A percentile compares a stretch with the other conserved stretches of the same genome.
Conservation (phyloP, 495 filamentous ascomycete genomes). For the Cetradonia linearis region DNA sequence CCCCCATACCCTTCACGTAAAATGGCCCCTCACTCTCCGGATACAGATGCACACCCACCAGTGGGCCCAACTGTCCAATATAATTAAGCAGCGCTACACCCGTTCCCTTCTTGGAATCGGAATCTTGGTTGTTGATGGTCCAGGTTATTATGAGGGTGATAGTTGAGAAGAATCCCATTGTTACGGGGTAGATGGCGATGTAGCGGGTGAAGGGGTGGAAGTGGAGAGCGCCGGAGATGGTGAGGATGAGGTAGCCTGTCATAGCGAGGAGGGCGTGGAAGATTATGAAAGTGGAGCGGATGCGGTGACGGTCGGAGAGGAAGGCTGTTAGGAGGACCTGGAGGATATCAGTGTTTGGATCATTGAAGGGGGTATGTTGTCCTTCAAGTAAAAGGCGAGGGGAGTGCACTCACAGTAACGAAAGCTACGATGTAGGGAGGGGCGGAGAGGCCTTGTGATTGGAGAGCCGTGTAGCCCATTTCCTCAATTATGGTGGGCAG, state of each 20-base stretch:
- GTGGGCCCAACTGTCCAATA: constrained; percentile 52
- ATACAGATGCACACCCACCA: constrained; percentile 52
- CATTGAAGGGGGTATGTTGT: too few species aligned
- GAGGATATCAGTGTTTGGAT: too few species aligned
- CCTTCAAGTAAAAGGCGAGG: too few species aligned
- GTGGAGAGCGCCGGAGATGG: constrained; percentile 30
- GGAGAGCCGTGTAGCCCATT: constrained; percentile 40
- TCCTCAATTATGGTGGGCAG: constrained; percentile 49
- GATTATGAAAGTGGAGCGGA: constrained; percentile 42
- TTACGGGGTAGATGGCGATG: constrained; percentile 46
- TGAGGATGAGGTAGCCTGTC: constrained; percentile 50
- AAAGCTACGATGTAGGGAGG: constrained; percentile 50
- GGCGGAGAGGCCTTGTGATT: constrained; percentile 46
- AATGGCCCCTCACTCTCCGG: constrained; percentile 46
- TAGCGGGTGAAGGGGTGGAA: constrained; percentile 37
- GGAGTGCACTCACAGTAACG: constrained; percentile 24
- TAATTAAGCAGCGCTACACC: constrained; percentile 49
- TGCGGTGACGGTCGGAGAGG: constrained; percentile 40
- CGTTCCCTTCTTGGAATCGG: constrained; percentile 43
- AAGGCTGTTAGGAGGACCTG: constrained; percentile 37
- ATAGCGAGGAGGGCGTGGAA: constrained; percentile 47
- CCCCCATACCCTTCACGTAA: constrained; percentile 48
- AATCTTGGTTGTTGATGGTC: constrained; percentile 52
- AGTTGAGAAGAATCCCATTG: constrained; percentile 50
- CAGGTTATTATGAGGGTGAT: constrained; percentile 56